These are phyloP conservation scores for Boletus reticulatus DNA, from an alignment of 768 basidiomycete genomes.

Conservation along the genomic window DNA sequence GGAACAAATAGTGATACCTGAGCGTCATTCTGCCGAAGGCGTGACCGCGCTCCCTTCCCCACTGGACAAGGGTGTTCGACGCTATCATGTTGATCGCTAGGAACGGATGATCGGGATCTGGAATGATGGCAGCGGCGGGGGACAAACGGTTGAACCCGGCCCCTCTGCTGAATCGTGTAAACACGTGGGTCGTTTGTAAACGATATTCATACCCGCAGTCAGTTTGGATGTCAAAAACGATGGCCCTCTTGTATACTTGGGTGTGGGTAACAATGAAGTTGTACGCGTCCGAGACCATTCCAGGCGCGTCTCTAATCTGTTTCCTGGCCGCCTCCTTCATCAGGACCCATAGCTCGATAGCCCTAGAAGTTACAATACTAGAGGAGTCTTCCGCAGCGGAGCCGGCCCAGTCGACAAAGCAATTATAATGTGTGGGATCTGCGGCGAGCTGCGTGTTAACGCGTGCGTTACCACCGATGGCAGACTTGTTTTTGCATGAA, in stretches of 20 bases:
- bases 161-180: neutral
- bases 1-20: neutral
- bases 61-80: slow-evolving; percentile 11
- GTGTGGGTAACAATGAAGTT: slow-evolving; percentile 1
- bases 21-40: slow-evolving; percentile 1
- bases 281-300: slow-evolving; percentile 4
- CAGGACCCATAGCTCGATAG: slow-evolving; percentile 3
- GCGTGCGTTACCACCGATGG: too few relatives aligned
- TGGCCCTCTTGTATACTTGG: neutral
- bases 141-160: slow-evolving; percentile 11
- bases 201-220: neutral
- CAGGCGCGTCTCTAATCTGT: neutral
- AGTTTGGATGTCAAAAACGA: slow-evolving; percentile 6
- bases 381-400: neutral
- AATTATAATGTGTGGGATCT: too few relatives aligned
- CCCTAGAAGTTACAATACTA: neutral
- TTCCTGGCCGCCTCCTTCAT: neutral
- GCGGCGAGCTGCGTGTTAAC: too few relatives aligned
- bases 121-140: neutral
- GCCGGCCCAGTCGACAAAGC: slow-evolving; percentile 1
- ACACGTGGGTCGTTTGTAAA: neutral
- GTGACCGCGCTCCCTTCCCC: slow-evolving; percentile 6
- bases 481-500: too few relatives aligned
- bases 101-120: neutral
- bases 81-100: neutral